A percentile compares a stretch with the other conserved stretches of the same genome.
Evolutionary conservation across 371 early-diverging fungal genomes (phyloP).

Genomic region (Gilbertella persicaria): DNA sequence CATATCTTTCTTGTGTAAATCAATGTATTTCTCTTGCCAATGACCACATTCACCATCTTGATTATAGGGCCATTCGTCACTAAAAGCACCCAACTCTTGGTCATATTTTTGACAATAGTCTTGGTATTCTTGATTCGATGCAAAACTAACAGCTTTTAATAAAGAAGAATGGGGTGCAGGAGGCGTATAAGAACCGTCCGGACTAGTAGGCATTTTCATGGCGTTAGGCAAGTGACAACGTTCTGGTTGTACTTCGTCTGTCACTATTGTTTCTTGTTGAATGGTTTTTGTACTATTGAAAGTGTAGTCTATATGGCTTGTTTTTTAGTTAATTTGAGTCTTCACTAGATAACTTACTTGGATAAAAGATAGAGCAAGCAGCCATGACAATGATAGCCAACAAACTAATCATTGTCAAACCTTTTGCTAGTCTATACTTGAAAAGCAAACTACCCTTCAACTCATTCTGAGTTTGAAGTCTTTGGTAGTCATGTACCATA

Average conservation of each 20-base stretch:
- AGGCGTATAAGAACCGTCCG: conserved; percentile 48
- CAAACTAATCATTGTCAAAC: conserved; percentile 35
- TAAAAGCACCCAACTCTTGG: conserved; percentile 10
- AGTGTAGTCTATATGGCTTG: background rate
- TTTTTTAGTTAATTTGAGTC: background rate
- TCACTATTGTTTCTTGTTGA: no score
- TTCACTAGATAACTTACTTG: conserved; percentile 23
- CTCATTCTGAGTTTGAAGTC: conserved; percentile 23
- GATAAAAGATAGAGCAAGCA: conserved; percentile 30
- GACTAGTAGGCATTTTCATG: conserved; percentile 27
- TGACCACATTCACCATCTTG: conserved; percentile 43
- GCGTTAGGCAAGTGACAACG: conserved; percentile 19
- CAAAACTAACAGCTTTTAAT: conserved; percentile 30
- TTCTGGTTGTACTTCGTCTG: background rate
- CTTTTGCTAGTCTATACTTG: conserved; percentile 42
- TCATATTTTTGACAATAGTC: conserved; percentile 41
- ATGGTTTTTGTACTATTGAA: background rate
- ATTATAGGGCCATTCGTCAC: conserved; percentile 29
- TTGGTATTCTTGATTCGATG: conserved; percentile 34
- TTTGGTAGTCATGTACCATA: conserved; percentile 11
- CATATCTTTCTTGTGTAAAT: conserved; percentile 37
- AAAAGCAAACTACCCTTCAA: conserved; percentile 22
- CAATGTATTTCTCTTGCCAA: conserved; percentile 43
- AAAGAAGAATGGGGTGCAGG: conserved; percentile 40
- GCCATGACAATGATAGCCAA: conserved; percentile 41